Evolutionary conservation across 2,329 filamentous ascomycete genomes (phyloP).

Genomic region (Acarospora socialis): DNA sequence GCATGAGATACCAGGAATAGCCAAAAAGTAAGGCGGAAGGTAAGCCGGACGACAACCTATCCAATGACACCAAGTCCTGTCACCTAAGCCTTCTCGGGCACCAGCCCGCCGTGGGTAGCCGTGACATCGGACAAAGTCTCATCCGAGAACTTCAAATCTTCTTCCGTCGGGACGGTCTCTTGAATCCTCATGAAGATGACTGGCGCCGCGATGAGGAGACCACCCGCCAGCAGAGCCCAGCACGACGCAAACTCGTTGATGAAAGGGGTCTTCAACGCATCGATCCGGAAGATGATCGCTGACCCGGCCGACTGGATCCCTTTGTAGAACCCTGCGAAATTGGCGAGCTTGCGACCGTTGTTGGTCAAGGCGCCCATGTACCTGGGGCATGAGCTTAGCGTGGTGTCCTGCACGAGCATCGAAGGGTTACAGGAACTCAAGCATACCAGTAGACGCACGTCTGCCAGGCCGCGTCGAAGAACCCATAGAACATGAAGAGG

Average conservation of each 20-base stretch:
- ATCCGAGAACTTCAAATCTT: slow-evolving; percentile 73
- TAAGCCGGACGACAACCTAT: no score
- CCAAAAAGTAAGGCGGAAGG: no score
- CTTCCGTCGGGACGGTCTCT: slow-evolving; percentile 66
- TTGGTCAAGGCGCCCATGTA: slow-evolving; percentile 90
- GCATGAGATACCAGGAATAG: no score
- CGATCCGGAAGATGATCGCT: slow-evolving; percentile 36
- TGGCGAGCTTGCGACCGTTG: slow-evolving; percentile 80
- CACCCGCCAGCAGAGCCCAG: slow-evolving; percentile 64
- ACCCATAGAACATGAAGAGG: slow-evolving; percentile 79
- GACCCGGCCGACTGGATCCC: slow-evolving; percentile 78
- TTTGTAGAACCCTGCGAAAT: slow-evolving; percentile 85
- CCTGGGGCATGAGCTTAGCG: slow-evolving; percentile 33
- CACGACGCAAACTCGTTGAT: slow-evolving; percentile 58
- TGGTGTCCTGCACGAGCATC: no score
- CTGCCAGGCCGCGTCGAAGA: slow-evolving; percentile 63
- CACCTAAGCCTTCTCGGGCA: slow-evolving; percentile 1
- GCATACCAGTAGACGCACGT: slow-evolving; percentile 72
- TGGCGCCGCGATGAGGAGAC: slow-evolving; percentile 62
- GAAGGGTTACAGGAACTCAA: no score
- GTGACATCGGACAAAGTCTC: slow-evolving; percentile 61
- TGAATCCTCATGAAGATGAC: slow-evolving; percentile 67
- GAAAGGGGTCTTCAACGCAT: slow-evolving; percentile 40
- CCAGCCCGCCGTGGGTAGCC: slow-evolving; percentile 2
- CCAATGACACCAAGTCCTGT: no score